These are phyloP conservation scores for Metarhizium album DNA, from an alignment of 2,329 filamentous ascomycete genomes.

Conservation along the genomic window DNA sequence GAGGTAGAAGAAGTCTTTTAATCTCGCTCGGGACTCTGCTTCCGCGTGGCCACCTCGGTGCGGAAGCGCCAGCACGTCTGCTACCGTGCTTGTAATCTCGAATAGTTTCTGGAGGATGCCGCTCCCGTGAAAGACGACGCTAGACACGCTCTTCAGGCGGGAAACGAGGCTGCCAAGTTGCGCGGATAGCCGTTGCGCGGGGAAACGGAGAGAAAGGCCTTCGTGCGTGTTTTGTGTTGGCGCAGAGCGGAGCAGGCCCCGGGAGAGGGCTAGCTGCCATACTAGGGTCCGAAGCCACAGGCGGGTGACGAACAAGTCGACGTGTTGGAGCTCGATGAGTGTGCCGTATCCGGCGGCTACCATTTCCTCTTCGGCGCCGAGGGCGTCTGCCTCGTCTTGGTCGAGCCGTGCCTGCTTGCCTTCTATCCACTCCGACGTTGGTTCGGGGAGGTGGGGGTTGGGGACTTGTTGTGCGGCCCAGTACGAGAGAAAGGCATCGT, in stretches of 20 bases:
- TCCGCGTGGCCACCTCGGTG: slow-evolving; percentile 25
- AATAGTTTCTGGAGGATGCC: slow-evolving; percentile 49
- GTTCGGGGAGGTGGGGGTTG: slow-evolving; percentile 7
- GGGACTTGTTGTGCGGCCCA: slow-evolving; percentile 23
- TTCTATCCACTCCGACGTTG: slow-evolving; percentile 29
- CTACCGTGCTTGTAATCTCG: slow-evolving; percentile 48
- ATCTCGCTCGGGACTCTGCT: slow-evolving; percentile 33
- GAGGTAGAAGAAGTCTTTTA: slow-evolving; percentile 43
- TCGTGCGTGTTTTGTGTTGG: slow-evolving; percentile 22
- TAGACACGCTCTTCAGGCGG: slow-evolving; percentile 24
- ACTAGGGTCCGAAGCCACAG: slow-evolving; percentile 30
- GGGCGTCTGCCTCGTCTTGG: slow-evolving; percentile 23
- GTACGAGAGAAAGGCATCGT: slow-evolving; percentile 26
- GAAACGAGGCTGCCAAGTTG: slow-evolving; percentile 28
- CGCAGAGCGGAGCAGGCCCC: slow-evolving; percentile 25
- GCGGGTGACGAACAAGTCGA: slow-evolving; percentile 29
- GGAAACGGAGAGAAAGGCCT: slow-evolving; percentile 28
- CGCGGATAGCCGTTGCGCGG: slow-evolving; percentile 25
- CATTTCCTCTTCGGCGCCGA: slow-evolving; percentile 17
- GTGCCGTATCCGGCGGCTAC: slow-evolving; percentile 13
- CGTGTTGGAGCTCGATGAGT: slow-evolving; percentile 28
- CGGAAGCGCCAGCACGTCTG: slow-evolving; percentile 44
- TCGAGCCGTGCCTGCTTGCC: slow-evolving; percentile 29
- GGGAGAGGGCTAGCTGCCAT: slow-evolving; percentile 30
- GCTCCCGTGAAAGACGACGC: slow-evolving; percentile 43